A percentile compares a stretch with the other conserved stretches of the same genome.
These are phyloP conservation scores for Mucor lusitanicus DNA, from an alignment of 371 early-diverging fungal genomes.

Conservation along the genomic window DNA sequence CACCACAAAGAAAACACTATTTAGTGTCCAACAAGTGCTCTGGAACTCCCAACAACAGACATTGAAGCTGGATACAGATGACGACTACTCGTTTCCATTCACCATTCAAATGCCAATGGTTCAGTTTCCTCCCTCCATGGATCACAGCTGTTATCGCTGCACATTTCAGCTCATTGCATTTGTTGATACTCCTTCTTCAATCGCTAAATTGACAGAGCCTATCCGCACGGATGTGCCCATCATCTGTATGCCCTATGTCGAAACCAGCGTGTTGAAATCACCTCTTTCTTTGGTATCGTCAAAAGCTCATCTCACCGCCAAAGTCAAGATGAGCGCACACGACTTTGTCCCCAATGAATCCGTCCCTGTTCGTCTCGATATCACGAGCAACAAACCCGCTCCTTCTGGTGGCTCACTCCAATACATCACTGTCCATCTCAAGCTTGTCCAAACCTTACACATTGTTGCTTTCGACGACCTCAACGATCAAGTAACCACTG, in stretches of 20 bases:
- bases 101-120: constrained; percentile 28
- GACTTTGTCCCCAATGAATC: constrained; percentile 17
- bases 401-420: background rate
- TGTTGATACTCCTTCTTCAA: constrained; percentile 6
- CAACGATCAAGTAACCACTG: background rate
- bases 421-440: constrained; percentile 16
- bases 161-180: constrained; percentile 16
- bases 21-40: constrained; percentile 10
- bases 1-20: background rate
- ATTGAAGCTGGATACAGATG: background rate
- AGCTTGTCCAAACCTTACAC: constrained; percentile 6
- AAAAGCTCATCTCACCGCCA: constrained; percentile 12
- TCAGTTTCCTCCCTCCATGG: constrained; percentile 18
- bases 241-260: constrained; percentile 21
- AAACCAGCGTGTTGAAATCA: constrained; percentile 19
- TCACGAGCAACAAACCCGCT: background rate
- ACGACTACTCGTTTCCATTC: constrained; percentile 10
- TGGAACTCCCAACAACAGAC: constrained; percentile 5
- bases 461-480: constrained; percentile 5
- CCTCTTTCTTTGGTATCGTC: background rate
- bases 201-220: background rate
- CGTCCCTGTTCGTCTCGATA: constrained; percentile 8
- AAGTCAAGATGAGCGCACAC: constrained; percentile 4
- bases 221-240: constrained; percentile 6
- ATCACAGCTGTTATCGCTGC: constrained; percentile 5